Conservation (phyloP, 768 basidiomycete genomes). For the Russula vinacea region DNA sequence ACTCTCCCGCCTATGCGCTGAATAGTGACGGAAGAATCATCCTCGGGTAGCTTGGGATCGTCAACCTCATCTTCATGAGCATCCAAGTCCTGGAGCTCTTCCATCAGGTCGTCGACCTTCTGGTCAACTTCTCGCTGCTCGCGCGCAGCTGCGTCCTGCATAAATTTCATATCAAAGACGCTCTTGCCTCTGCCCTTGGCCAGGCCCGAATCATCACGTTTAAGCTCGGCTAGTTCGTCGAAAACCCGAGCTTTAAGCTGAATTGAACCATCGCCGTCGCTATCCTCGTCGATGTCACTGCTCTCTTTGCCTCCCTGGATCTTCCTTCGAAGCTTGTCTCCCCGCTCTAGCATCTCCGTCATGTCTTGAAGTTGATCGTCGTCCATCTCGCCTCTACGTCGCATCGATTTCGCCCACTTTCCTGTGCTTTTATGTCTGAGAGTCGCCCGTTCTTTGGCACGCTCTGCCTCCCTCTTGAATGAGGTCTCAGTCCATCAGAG, state of each 20-base stretch:
- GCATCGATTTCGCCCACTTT: conserved; percentile 82
- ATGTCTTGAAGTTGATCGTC: conserved; percentile 64
- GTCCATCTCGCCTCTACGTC: conserved; percentile 63
- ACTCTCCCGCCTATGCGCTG: conserved; percentile 68
- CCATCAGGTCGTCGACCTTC: conserved; percentile 68
- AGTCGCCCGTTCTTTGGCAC: conserved; percentile 88
- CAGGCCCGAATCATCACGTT: conserved; percentile 18
- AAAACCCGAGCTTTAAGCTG: conserved; percentile 34
- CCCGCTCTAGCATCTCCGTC: conserved; percentile 78
- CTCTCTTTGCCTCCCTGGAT: conserved; percentile 60
- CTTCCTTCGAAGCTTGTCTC: conserved; percentile 72
- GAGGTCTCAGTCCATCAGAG: conserved; percentile 47
- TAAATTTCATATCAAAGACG: conserved; percentile 96
- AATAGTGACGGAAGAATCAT: conserved; percentile 41
- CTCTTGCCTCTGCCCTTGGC: conserved; percentile 50
- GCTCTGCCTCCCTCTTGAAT: conserved; percentile 69
- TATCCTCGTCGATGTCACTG: conserved; percentile 52
- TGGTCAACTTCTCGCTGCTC: conserved; percentile 54
- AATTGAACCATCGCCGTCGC: conserved; percentile 56
- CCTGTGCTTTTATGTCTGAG: conserved; percentile 84
- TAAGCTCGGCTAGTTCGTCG: conserved; percentile 29
- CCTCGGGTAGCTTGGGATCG: conserved; percentile 36
- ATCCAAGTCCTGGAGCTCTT: conserved; percentile 54
- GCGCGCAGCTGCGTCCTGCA: conserved; percentile 85
- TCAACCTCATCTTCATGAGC: conserved; percentile 34